Evolutionary conservation across 2,329 filamentous ascomycete genomes (phyloP).

Genomic region (Sclerotinia subarctica): DNA sequence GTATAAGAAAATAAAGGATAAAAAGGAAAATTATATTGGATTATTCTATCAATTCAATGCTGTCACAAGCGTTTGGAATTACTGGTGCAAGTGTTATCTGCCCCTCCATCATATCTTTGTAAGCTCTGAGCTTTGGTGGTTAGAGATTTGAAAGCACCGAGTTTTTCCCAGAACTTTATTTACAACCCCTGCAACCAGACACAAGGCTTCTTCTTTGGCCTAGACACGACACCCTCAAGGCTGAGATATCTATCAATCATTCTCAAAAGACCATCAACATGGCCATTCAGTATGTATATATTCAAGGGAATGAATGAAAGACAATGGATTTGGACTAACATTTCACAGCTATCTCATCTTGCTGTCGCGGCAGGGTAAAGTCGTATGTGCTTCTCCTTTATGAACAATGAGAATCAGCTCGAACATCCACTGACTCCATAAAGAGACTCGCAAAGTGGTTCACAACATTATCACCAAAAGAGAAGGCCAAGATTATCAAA

Average conservation of each 20-base stretch:
- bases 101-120: constrained; percentile 21
- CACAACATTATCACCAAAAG: constrained; percentile 92
- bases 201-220: constrained; percentile 4
- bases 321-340: constrained; percentile 24
- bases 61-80: constrained; percentile 15
- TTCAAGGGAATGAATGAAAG: background rate
- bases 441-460: constrained; percentile 99
- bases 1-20: constrained; percentile 13
- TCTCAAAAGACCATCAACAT: constrained; percentile 36
- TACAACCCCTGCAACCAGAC: background rate
- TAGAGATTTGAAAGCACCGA: background rate
- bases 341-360: constrained; percentile 84
- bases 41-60: constrained; percentile 11
- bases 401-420: constrained; percentile 17
- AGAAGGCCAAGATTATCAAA: constrained; percentile 99
- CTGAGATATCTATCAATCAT: constrained; percentile 10
- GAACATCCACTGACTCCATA: constrained; percentile 30
- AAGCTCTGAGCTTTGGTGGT: background rate
- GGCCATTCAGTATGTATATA: constrained; percentile 51
- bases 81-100: background rate
- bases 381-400: constrained; percentile 61
- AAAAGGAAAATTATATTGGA: constrained; percentile 8
- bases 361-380: constrained; percentile 97
- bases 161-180: background rate
- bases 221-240: constrained; percentile 19